These are phyloP conservation scores for Xylaria sp. DNA, from an alignment of 2,329 filamentous ascomycete species.

Conservation along the genomic window DNA sequence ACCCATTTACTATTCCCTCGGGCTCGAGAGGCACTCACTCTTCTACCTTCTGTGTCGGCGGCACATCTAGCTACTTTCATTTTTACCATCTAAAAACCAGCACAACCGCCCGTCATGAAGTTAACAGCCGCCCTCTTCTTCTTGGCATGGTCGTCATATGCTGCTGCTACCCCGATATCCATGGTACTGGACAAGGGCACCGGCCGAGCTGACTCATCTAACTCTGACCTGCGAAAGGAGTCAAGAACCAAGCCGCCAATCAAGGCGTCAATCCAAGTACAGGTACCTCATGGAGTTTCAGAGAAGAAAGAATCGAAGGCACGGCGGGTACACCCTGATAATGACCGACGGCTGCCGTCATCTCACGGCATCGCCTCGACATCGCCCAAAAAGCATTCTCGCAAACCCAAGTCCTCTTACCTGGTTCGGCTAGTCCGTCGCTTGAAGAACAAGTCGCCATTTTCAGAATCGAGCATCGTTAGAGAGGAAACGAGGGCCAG, in stretches of 20 bases:
- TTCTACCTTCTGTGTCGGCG: neutral
- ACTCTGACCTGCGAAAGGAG: conserved; percentile 19
- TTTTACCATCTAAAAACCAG: neutral
- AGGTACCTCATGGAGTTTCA: neutral
- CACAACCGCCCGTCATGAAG: conserved; percentile 34
- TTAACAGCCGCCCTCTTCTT: conserved; percentile 27
- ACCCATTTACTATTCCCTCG: neutral
- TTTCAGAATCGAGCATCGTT: conserved; percentile 45
- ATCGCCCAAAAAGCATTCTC: conserved; percentile 9
- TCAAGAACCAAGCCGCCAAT: conserved; percentile 14
- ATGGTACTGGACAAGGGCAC: conserved; percentile 15
- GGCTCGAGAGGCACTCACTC: neutral
- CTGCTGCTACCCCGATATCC: conserved; percentile 28
- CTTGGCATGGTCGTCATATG: conserved; percentile 32
- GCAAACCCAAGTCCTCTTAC: conserved; percentile 33
- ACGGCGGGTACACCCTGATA: conserved; percentile 2
- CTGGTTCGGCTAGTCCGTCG: conserved; percentile 37
- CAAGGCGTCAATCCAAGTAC: conserved; percentile 9
- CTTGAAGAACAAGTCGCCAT: conserved; percentile 39
- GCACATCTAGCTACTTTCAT: conserved; percentile 1
- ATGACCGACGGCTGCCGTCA: conserved; percentile 3
- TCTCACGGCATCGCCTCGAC: neutral
- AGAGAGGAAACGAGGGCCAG: conserved; percentile 45
- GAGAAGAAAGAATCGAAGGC: conserved; percentile 21
- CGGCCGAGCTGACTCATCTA: conserved; percentile 15